Evolutionary conservation across 1,284 basidiomycete species (phyloP), one percentile per base, ranked within the genome.

Genomic region (Cryptococcus jaspeensis): DNA sequence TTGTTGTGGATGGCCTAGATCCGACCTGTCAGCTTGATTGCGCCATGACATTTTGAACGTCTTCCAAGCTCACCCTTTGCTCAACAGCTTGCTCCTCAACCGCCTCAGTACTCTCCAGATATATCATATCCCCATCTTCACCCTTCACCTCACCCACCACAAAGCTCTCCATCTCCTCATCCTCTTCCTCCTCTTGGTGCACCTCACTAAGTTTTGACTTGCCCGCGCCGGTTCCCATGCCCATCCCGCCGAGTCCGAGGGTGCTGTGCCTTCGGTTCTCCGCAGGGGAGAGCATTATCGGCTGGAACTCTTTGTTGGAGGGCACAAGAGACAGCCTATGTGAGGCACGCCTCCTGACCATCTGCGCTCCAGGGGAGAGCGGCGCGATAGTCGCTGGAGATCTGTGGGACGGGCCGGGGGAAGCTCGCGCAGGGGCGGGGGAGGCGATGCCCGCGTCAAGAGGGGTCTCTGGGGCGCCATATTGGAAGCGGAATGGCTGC

Each of bases 401-500:
- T 40, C 23, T 41, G 48, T 52, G 25, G 22, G 25, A 23, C 42
- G 46, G 13, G 40, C 52, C 8, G 51, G 46, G 37, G 16, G 48
- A 53, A 4, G 46, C n/a, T 2, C 40, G 48, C 11, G 56, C 40
- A 11, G 57, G 48, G 8, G 49, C 51, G 16, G 53, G 53, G 41
- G 54, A 44, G 47, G 55, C 7, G 55, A 55, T 28, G 38, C 43
- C 23, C 49, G 57, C 28, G 25, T 55, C 43, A 12, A n/a, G 2
- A 20, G 16, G 11, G 50, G 55, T 8, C 12, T 57, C 43, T 2
- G 41, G 43, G 15, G 59, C 32, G 4, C 65, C 65, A 43, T 77
- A 77, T 23, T 70, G 63, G 63, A 77, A 78, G 36, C 68, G 62
- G 62, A 76, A 77, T 18, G 64, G 59, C 60, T 75, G 73, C 58